Evolutionary conservation across 306 rosid species (phyloP).

Genomic region (Myrica gale): DNA sequence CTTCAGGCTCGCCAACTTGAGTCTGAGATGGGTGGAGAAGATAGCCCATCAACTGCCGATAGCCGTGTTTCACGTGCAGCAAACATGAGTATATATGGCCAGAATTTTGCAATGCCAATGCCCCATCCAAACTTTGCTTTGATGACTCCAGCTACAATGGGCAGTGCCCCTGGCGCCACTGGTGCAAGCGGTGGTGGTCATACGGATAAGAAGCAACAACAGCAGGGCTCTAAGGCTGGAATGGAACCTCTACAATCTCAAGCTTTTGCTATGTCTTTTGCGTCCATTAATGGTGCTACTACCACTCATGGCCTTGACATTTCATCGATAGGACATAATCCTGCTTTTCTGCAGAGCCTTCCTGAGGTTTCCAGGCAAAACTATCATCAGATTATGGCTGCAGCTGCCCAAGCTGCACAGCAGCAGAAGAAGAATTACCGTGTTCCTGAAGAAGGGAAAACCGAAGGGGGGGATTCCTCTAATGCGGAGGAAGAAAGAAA

Average conservation of each 20-base stretch:
- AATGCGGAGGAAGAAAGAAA: conserved; percentile 76
- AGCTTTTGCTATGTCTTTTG: conserved; percentile 75
- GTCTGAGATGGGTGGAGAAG: conserved; percentile 76
- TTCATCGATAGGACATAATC: conserved; percentile 64
- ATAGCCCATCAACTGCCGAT: conserved; percentile 84
- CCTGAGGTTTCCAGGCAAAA: conserved; percentile 39
- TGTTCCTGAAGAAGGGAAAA: conserved; percentile 63
- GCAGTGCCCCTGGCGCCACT: conserved; percentile 26
- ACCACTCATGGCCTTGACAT: conserved; percentile 64
- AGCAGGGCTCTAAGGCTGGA: conserved; percentile 55
- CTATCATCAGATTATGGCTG: conserved; percentile 60
- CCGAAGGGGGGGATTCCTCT: conserved; percentile 48
- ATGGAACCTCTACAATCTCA: conserved; percentile 53
- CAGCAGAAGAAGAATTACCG: conserved; percentile 63
- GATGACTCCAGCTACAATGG: conserved; percentile 61
- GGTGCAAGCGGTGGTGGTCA: conserved; percentile 44
- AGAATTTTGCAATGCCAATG: conserved; percentile 69
- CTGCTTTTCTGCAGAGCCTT: conserved; percentile 48
- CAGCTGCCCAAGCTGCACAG: conserved; percentile 63
- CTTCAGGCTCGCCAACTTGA: conserved; percentile 69
- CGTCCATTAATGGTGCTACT: conserved; percentile 62
- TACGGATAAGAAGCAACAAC: conserved; percentile 69
- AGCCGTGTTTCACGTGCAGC: conserved; percentile 54
- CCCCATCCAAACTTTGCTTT: conserved; percentile 67
- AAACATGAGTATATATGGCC: conserved; percentile 56